Conservation (phyloP, 202 grass and related monocot genomes). For the Zoysia matrella region DNA sequence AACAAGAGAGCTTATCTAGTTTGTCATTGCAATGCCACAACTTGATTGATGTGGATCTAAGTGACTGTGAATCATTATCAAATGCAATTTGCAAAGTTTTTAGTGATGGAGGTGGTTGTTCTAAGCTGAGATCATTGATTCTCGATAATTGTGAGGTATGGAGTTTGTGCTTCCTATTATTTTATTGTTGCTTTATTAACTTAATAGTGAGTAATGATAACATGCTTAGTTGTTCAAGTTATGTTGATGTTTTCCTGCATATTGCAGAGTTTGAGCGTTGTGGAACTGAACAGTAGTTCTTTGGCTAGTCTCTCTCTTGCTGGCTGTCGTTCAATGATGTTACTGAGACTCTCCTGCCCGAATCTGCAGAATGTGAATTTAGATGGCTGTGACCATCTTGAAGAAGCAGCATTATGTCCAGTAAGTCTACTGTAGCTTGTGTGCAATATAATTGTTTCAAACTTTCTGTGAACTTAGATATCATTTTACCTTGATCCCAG, state of each 20-base stretch:
- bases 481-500: no score
- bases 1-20: conserved; percentile 87
- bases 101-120: conserved; percentile 91
- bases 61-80: conserved; percentile 89
- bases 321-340: conserved; percentile 83
- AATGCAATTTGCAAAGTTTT: conserved; percentile 91
- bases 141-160: conserved; percentile 98
- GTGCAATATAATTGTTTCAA: no score
- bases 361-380: conserved; percentile 90
- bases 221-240: conserved; percentile 25
- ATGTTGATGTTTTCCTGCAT: conserved; percentile 6
- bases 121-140: conserved; percentile 85
- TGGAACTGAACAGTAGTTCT: conserved; percentile 77
- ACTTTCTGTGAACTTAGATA: no score
- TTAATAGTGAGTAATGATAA: not conserved
- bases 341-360: conserved; percentile 74
- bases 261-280: conserved; percentile 76
- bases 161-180: not conserved
- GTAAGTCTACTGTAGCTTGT: conserved; percentile 52
- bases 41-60: conserved; percentile 91
- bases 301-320: conserved; percentile 81
- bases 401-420: conserved; percentile 76
- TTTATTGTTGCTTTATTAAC: conserved; percentile 14
- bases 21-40: conserved; percentile 85
- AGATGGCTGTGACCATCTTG: conserved; percentile 92